Evolutionary conservation across 1,284 basidiomycete genomes (phyloP).

Genomic region (Trametes hirsuta): DNA sequence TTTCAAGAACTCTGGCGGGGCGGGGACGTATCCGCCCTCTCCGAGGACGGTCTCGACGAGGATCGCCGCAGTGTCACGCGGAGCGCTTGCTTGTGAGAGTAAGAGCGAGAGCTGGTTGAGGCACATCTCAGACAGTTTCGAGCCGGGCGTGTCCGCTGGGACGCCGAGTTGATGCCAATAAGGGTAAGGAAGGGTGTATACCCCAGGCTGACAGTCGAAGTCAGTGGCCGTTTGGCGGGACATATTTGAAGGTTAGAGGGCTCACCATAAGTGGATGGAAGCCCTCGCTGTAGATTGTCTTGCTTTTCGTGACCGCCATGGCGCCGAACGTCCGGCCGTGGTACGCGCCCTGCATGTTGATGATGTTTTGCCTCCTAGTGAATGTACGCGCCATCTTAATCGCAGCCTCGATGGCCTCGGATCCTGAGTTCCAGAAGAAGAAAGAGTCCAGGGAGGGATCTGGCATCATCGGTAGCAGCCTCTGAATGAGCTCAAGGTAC

Average conservation of each 20-base stretch:
- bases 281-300: constrained; percentile 87
- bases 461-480: constrained; percentile 82
- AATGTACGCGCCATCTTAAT: constrained; percentile 80
- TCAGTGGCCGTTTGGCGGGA: background rate
- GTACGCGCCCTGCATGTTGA: constrained; percentile 89
- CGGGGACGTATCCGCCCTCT: constrained; percentile 94
- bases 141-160: constrained; percentile 61
- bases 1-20: constrained; percentile 79
- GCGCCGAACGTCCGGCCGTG: constrained; percentile 89
- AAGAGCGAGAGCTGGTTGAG: constrained; percentile 86
- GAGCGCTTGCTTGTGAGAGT: constrained; percentile 83
- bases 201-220: constrained; percentile 65
- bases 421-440: constrained; percentile 96
- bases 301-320: constrained; percentile 88
- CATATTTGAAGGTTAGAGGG: constrained; percentile 1
- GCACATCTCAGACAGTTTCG: constrained; percentile 69
- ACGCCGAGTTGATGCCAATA: constrained; percentile 91
- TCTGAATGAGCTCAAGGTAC: constrained; percentile 78
- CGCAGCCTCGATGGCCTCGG: constrained; percentile 87
- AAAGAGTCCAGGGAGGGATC: constrained; percentile 89
- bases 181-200: constrained; percentile 84
- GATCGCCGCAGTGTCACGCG: constrained; percentile 89
- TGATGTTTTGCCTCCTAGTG: constrained; percentile 86
- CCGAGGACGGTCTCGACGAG: constrained; percentile 92
- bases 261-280: constrained; percentile 81